phyloP scores from a whole-genome alignment of 371 early-diverging fungal species.

The Mortierella sp. region DNA sequence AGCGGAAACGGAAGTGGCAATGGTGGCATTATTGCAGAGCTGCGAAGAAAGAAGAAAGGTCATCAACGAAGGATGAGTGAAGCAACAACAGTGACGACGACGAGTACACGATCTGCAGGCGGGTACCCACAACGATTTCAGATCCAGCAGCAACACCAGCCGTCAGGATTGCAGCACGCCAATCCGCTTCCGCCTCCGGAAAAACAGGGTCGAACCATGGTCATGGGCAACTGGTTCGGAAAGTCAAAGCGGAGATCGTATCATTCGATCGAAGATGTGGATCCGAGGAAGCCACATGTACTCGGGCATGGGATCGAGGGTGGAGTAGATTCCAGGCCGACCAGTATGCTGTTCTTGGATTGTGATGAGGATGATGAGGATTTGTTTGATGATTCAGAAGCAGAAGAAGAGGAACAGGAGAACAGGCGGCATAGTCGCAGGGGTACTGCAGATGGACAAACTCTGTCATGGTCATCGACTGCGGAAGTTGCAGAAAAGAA shows the following conservation, averaged over 20 bases:
- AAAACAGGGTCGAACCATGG: slow-evolving; percentile 20
- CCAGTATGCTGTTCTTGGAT: slow-evolving; percentile 13
- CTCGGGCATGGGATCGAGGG: slow-evolving; percentile 33
- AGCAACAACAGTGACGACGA: slow-evolving; percentile 22
- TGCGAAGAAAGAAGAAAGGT: slow-evolving; percentile 20
- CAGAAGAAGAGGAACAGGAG: slow-evolving; percentile 21
- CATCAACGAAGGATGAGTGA: slow-evolving; percentile 38
- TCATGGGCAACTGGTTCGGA: slow-evolving; percentile 39
- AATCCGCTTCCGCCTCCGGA: not conserved
- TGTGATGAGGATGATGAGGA: slow-evolving; percentile 21
- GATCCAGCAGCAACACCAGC: slow-evolving; percentile 2
- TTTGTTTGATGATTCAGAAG: slow-evolving; percentile 15
- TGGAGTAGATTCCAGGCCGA: slow-evolving; percentile 23
- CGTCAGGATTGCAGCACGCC: slow-evolving; percentile 8
- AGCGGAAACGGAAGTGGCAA: not conserved
- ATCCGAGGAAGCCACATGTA: slow-evolving; percentile 17
- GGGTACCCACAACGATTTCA: slow-evolving; percentile 16
- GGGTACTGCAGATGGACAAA: slow-evolving; percentile 2
- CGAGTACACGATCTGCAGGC: slow-evolving; percentile 10
- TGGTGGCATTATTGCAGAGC: not conserved
- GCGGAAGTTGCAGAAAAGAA: not conserved
- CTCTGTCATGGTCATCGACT: not conserved
- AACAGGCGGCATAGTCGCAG: not conserved
- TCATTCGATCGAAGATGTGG: slow-evolving; percentile 16
- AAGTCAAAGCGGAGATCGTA: slow-evolving; percentile 31